These are phyloP conservation scores for Schrenkiella parvula DNA, from an alignment of 345 rosid species.

Conservation along the genomic window DNA sequence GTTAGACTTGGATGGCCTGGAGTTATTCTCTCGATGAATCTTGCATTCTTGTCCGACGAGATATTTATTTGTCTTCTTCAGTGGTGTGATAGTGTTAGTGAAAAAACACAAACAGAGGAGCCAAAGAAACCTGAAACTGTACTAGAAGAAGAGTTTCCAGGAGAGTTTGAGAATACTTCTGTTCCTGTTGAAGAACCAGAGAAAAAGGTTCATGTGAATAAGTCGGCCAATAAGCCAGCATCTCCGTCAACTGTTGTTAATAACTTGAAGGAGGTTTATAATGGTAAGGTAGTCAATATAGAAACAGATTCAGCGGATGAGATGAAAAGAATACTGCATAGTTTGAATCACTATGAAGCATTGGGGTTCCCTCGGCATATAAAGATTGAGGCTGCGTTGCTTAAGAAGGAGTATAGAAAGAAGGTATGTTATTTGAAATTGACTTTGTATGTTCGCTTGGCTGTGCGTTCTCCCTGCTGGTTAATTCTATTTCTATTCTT, in stretches of 20 bases:
- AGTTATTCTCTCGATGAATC: constrained; percentile 73
- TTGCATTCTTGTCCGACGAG: constrained; percentile 87
- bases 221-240: constrained; percentile 37
- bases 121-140: constrained; percentile 50
- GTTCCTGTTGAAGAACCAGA: constrained; percentile 46
- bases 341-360: constrained; percentile 79
- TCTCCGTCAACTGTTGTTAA: constrained; percentile 50
- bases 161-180: constrained; percentile 49
- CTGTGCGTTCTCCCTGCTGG: not conserved
- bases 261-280: constrained; percentile 46
- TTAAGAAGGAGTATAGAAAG: constrained; percentile 87
- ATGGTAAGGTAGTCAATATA: constrained; percentile 45
- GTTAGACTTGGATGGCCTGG: constrained; percentile 97
- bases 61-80: constrained; percentile 59
- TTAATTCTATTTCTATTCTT: not conserved
- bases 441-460: not conserved
- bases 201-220: constrained; percentile 52
- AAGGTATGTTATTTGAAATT: constrained; percentile 35
- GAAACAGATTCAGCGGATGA: constrained; percentile 64
- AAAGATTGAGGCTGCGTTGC: constrained; percentile 48
- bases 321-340: constrained; percentile 77
- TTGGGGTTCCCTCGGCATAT: constrained; percentile 70
- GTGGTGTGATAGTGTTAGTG: constrained; percentile 73
- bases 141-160: constrained; percentile 60
- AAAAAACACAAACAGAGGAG: constrained; percentile 55